Evolutionary conservation across 352 stramenopile genomes (phyloP), one percentile per base, ranked within the genome.

Genomic region (Pythium volutum): DNA sequence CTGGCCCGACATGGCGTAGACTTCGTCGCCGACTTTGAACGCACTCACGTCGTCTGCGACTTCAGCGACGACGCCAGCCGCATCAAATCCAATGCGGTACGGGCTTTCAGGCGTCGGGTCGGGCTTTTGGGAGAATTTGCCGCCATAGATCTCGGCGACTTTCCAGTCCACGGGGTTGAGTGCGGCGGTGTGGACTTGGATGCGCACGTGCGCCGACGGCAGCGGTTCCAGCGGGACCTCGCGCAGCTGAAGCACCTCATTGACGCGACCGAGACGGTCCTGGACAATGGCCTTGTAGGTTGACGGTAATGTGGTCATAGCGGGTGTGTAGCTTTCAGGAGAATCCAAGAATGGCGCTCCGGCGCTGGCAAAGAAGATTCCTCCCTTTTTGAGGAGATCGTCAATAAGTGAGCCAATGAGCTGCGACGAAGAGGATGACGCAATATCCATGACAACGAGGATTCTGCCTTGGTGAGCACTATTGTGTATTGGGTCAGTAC

Each of bases 101-200:
- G 71, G 76, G 10, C 66, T 58, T 27, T 79, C 67, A 0, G 18
- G 18, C 3, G 64, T 66, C 18, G 71, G 67, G 23, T 58, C 51
- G 14, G 52, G 41, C 5, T 38, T 60, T 23, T 39, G 31, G 9
- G 34, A 45, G 38, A 74, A 67, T 36, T 72, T 54, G 26, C 26
- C 7, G 11, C 36, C 26, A n/a, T 38, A 47, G 25, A 23, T 22
- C 34, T 58, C 36, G 27, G 62, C 34, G 33, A 75, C n/a, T 33
- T 71, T 73, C 26, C 42, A 67, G 61, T 73, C 67, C 11, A 76
- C 55, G 1, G 68, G 68, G 55, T 80, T 82, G 4, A 79, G 48
- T 1, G 64, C 51, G 0, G 66, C 69, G 31, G 65, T 76, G 29
- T 74, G 39, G 31, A 82, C 55, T 11, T 70, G 62, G 59, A 83